Evolutionary conservation across 179 eudicot species (phyloP).

Genomic region (Actinidia polygama): DNA sequence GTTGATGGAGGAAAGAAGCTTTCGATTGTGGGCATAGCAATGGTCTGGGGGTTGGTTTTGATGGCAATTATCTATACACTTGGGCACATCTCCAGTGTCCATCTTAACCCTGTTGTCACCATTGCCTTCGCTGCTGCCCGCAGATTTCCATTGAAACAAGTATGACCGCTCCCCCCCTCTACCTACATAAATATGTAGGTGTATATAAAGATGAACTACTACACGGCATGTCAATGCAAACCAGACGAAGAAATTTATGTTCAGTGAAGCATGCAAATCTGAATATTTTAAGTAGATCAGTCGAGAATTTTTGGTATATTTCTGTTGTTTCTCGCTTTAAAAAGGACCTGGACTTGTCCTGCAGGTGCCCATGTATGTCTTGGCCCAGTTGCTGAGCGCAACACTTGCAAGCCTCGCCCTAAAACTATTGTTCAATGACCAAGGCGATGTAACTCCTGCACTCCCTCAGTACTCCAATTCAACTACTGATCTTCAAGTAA

Average conservation of each 20-base stretch:
- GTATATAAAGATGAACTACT: neutral
- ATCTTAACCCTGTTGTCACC: conserved; percentile 46
- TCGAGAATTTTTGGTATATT: neutral
- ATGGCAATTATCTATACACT: conserved; percentile 39
- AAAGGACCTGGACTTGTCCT: neutral
- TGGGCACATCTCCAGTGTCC: conserved; percentile 49
- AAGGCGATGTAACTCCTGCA: conserved; percentile 29
- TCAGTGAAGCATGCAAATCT: neutral
- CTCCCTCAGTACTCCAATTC: conserved; percentile 36
- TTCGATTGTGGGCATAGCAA: conserved; percentile 36
- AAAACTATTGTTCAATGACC: conserved; percentile 35
- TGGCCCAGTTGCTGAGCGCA: conserved; percentile 42
- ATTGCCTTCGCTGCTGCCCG: conserved; percentile 36
- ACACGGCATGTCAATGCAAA: too few relatives aligned
- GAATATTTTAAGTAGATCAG: neutral
- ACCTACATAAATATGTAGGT: neutral
- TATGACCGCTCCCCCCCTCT: neutral
- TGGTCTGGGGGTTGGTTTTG: conserved; percentile 36
- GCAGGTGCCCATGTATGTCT: conserved; percentile 47
- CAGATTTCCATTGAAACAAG: conserved; percentile 32
- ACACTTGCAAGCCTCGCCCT: conserved; percentile 46
- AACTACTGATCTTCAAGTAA: conserved; percentile 41
- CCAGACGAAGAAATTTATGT: too few relatives aligned
- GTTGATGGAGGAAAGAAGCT: conserved; percentile 34
- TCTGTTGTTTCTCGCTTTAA: too few relatives aligned